Evolutionary conservation across 1,284 basidiomycete species (phyloP), one percentile per base, ranked within the genome.

Genomic region (Thelephora terrestris): DNA sequence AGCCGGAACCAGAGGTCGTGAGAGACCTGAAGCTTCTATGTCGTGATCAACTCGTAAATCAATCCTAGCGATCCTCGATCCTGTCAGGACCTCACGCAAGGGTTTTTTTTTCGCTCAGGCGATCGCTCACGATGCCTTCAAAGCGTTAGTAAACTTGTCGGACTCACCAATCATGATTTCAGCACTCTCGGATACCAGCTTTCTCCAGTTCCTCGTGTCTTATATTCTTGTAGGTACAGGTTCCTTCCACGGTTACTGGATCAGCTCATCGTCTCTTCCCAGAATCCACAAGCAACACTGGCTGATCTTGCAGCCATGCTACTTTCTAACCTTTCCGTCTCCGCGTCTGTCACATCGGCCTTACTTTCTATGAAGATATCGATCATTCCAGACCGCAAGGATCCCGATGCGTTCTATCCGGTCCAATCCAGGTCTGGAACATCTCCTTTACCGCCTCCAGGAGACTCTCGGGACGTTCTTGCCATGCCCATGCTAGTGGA

Each of bases 251-350:
- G 23, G 39, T 14, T 23, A 18, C 9, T 14, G 16, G 17, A 14
- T 9, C 10, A 0, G 1, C 38, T 27, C 23, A 20, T 35, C 38
- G 17, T 52, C 7, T 34, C 25, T 44, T 27, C 17, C 5, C 57
- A 96, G 93, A 87, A 95, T 66, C 85, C 89, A 5, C 79, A 87
- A 53, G 85, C 94, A 4, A 80, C 90, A 47, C 81, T 97, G 17
- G 91, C 93, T 27, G 95, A 98, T 68, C 78, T 98, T 9, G 92
- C 93, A 1, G 82, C 91, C 27, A 99, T 99, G 96, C 75, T 99
- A 1, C 76, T 99, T 5, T 97, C 94, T 17, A 99, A 99, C 66
- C 71, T 98, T 39, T 91, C 92, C 14, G 79, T 89, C 12, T 81
- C 90, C 47, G 75, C 90, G 4, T 69, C 76, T 0, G 76, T 88